Evolutionary conservation across 371 early-diverging fungal species (phyloP), one percentile per base, ranked within the genome.

Genomic region (Haplosporangium sp.): DNA sequence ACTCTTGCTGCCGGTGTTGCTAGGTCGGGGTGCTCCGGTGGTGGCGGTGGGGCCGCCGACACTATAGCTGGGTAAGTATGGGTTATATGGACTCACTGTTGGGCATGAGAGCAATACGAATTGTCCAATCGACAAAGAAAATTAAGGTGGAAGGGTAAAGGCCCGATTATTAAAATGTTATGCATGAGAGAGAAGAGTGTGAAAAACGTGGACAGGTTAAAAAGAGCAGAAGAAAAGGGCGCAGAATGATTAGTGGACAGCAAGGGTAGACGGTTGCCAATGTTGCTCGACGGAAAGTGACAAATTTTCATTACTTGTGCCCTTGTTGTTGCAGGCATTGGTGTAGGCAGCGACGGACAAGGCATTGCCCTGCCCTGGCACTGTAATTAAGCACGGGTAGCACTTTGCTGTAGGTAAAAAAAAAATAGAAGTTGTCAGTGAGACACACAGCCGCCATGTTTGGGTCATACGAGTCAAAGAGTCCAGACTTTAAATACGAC

Each of bases 351-450:
- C 56, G 21, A 55, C 60, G 14, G 62, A 53, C 21, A 57, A n/a
- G 14, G 50, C 13, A 38, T 11, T 41, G 29, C 37, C n/a, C 6
- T 40, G 8, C 10, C 63, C 55, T 13, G 48, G 48, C 6, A 46
- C 10, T 10, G 42, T 56, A 18, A 18, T 48, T 43, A 74, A 10
- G 23, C 75, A 74, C 46, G 75, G 69, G 6, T 69, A 62, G 55
- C 75, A 74, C 10, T 16, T 61, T 10, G 58, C 75, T 74, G 42
- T 50, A 40, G 1, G 18, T 38, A 13, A 48, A 37, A 16, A 18
- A 16, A 14, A 20, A 52, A 51, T 2, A 18, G 48, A 40, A 21
- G n/a, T 56, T 41, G 29, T 4, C 29, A 29, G 29, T 29, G n/a
- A 59, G 54, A 54, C 13, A 5, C 29, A 54, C 5, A 29, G 29